Percentiles rank a stretch among this genome's conserved stretches.
These are phyloP conservation scores for Amylostereum chailletii DNA, from an alignment of 1,284 basidiomycete species.

Conservation along the genomic window DNA sequence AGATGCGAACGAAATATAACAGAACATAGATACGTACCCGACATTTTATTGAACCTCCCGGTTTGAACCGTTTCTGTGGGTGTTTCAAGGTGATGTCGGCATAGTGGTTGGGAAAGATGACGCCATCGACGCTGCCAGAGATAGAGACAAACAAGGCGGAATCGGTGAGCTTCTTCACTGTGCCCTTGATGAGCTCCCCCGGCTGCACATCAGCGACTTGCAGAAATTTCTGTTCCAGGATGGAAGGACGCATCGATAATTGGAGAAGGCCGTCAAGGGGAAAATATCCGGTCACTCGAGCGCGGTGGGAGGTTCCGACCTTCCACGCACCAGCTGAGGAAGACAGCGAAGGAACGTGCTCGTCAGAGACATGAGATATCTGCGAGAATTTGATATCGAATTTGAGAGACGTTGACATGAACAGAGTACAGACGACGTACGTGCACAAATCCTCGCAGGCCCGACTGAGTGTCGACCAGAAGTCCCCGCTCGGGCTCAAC, in stretches of 20 bases:
- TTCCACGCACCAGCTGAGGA: conserved; percentile 72
- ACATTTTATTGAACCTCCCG: conserved; percentile 80
- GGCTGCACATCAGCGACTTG: conserved; percentile 79
- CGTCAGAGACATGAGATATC: conserved; percentile 94
- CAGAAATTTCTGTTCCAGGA: conserved; percentile 84
- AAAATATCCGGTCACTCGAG: conserved; percentile 86
- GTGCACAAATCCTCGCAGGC: conserved; percentile 77
- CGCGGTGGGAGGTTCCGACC: conserved; percentile 71
- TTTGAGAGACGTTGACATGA: neutral
- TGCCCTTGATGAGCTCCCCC: conserved; percentile 80
- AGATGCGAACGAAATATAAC: neutral
- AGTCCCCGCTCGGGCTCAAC: conserved; percentile 81
- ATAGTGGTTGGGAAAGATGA: conserved; percentile 93
- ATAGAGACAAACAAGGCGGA: conserved; percentile 79
- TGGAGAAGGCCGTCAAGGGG: conserved; percentile 85
- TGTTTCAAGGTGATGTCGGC: conserved; percentile 91
- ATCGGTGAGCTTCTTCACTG: conserved; percentile 75
- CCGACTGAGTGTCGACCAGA: conserved; percentile 56
- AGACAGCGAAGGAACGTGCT: conserved; percentile 75
- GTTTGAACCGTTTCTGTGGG: conserved; percentile 87
- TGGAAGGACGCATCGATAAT: conserved; percentile 75
- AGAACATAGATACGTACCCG: conserved; percentile 40
- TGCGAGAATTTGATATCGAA: conserved; percentile 20
- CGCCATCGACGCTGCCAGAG: conserved; percentile 82
- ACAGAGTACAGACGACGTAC: conserved; percentile 36